Percentiles rank a stretch among this genome's conserved stretches.
phyloP scores from a whole-genome alignment of 805 yeast genomes.

The Naumovozyma baii region DNA sequence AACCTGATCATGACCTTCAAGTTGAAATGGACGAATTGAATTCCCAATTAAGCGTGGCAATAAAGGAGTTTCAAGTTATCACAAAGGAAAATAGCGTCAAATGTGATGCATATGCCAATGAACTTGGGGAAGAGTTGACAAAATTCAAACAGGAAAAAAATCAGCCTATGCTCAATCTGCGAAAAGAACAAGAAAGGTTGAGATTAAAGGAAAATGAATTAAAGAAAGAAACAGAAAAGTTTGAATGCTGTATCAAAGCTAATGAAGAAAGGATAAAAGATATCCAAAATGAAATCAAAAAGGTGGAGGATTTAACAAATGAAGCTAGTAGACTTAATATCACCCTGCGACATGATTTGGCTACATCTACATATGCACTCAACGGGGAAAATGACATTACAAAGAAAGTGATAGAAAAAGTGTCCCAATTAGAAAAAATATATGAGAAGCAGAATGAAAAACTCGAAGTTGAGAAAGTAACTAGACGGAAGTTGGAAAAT shows the following conservation, averaged over 20 bases:
- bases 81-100: constrained; percentile 8
- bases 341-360: neutral
- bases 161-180: constrained; percentile 15
- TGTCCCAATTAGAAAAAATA: constrained; percentile 10
- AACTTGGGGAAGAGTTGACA: constrained; percentile 16
- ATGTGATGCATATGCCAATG: constrained; percentile 7
- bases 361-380: constrained; percentile 15
- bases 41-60: constrained; percentile 14
- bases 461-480: constrained; percentile 29
- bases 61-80: constrained; percentile 8
- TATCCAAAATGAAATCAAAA: constrained; percentile 16
- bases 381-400: constrained; percentile 14
- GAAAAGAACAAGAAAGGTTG: constrained; percentile 10
- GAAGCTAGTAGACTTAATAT: neutral
- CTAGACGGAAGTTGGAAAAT: constrained; percentile 40
- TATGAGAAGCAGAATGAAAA: constrained; percentile 24
- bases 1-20: constrained; percentile 25
- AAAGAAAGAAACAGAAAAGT: constrained; percentile 3
- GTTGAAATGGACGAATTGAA: constrained; percentile 24
- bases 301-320: constrained; percentile 7
- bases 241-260: neutral
- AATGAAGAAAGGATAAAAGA: constrained; percentile 6
- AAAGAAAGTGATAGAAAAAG: constrained; percentile 15
- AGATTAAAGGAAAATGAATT: constrained; percentile 5
- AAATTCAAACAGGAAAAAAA: constrained; percentile 13